Base-by-base conservation (phyloP, 805 yeast genomes). In the Cyberlindnera mississippiensis region DNA sequence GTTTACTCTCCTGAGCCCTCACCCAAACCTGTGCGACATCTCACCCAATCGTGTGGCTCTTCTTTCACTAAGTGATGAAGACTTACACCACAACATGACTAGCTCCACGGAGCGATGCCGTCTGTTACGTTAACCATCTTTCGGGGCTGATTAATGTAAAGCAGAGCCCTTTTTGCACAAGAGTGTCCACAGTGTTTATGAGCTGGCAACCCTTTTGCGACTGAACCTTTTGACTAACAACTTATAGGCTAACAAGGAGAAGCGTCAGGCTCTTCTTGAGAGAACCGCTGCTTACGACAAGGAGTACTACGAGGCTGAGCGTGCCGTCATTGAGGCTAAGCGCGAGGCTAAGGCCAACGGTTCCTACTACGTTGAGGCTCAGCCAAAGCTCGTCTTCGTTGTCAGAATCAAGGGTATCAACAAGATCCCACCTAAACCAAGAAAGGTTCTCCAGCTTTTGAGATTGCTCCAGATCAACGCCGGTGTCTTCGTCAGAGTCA, bases 391-490 rank as follows among this genome's bases (percentile, higher is more conserved):
- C 66, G 95, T 87, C 58, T 88, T 90, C 72, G 95, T 90, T 67
- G 81, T 90, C 72, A 88, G 98, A 85, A 90, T 90, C 35, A 90
- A 90, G 91, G 97, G 97, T 90, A 87, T 90, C 73, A 85, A 78
- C 90, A 90, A 89, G 85, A 88, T 90, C 64, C 86, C 96, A 68
- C 96, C 97, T 67, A 90, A 90, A 85, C 96, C 96, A 82, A 89
- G 96, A 86, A 90, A 90, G 86, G 96, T 90, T 64, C 73, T 88
- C 72, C 96, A 85, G 76, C 81, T 89, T 69, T 78, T 87, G 72
- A 84, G 96, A 80, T 82, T 88, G 73, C 78, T 82, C 69, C 95
- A 86, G 78, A 85, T 88, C 73, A 88, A 88, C 80, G 78, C 93
- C 64, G 96, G 91, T 82, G 93, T 85, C 56, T 88, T 88, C 67